Evolutionary conservation across 805 yeast genomes (phyloP), one percentile per base, ranked within the genome.

Genomic region (Metschnikowia koreensis): DNA sequence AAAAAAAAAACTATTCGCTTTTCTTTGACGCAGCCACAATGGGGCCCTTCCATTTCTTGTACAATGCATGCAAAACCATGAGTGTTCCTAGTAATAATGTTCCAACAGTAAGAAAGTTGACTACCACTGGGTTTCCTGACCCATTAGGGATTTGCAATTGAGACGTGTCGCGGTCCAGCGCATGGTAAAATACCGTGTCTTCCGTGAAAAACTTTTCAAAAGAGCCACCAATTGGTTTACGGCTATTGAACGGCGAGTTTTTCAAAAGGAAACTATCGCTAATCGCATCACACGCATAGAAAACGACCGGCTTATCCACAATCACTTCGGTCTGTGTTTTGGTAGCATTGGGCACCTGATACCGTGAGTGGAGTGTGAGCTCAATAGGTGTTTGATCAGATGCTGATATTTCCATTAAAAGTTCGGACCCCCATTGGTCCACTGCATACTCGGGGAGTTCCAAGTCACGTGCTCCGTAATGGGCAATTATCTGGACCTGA

Each of bases 401-500:
- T 3, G 44, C 45, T 16, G 61, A 64, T 6, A 70, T 53, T 50
- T 69, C 71, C 42, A 73, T 50, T 34, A 75, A 56, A 4, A 70
- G 53, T 51, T 74, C 77, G 51, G 62, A 69, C 0, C 79, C 79
- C 79, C 79, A 74, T 46, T 64, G 64, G 1, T 50, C 27, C 9
- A 72, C 60, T 16, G 65, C 61, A 55, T 74, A 75, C 40, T 60
- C 75, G 0, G 79, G 79, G 11, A 71, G 60, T 57, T 75, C 79
- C 48, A 75, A 60, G 53, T 75, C 73, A 13, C 56, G 51, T 8
- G 65, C 56, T 1, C 79, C 79, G 47, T 62, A 63, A 26, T 63
- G 59, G 12, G 65, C 58, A 10, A 72, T 55, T 6, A 68, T 54
- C 1, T 47, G 47, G 22, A 67, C 54, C 26, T 53, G 55, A 0